A percentile compares a stretch with the other conserved stretches of the same genome.
Conservation (phyloP, 2,329 filamentous ascomycete species). For the Trichothecium sympodiale region DNA sequence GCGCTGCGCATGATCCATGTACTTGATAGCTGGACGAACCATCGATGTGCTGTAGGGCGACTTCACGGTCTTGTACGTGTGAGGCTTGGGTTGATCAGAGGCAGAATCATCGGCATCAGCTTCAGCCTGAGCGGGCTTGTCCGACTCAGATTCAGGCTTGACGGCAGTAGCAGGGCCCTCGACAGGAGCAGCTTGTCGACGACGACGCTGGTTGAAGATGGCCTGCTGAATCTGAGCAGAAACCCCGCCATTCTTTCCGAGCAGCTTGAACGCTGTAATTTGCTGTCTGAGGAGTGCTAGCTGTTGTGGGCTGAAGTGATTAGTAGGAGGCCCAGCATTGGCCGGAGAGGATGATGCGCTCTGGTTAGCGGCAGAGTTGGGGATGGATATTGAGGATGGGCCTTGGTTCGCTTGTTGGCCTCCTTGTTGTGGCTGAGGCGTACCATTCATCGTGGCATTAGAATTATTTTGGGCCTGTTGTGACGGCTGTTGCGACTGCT, state of each 20-base stretch:
- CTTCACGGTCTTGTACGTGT: slow-evolving; percentile 61
- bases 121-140: slow-evolving; percentile 19
- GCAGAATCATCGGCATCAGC: slow-evolving; percentile 24
- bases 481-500: slow-evolving; percentile 38
- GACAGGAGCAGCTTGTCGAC: slow-evolving; percentile 43
- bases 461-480: slow-evolving; percentile 26
- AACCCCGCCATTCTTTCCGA: slow-evolving; percentile 78
- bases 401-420: slow-evolving; percentile 19
- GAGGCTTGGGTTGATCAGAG: slow-evolving; percentile 24
- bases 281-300: slow-evolving; percentile 69
- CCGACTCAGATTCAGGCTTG: slow-evolving; percentile 8
- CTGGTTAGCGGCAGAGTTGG: slow-evolving; percentile 18
- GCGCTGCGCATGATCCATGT: slow-evolving; percentile 66
- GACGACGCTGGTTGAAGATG: slow-evolving; percentile 65
- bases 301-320: slow-evolving; percentile 69
- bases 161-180: slow-evolving; percentile 28
- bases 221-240: slow-evolving; percentile 70
- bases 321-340: slow-evolving; percentile 22
- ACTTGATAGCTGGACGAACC: slow-evolving; percentile 54
- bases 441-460: slow-evolving; percentile 30
- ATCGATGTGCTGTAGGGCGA: slow-evolving; percentile 54
- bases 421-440: slow-evolving; percentile 26
- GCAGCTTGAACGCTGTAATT: slow-evolving; percentile 81
- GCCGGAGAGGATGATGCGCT: slow-evolving; percentile 17
- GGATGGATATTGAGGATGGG: slow-evolving; percentile 7